phyloP scores from a whole-genome alignment of 257 asterid species.

The Solanum pimpinellifolium region DNA sequence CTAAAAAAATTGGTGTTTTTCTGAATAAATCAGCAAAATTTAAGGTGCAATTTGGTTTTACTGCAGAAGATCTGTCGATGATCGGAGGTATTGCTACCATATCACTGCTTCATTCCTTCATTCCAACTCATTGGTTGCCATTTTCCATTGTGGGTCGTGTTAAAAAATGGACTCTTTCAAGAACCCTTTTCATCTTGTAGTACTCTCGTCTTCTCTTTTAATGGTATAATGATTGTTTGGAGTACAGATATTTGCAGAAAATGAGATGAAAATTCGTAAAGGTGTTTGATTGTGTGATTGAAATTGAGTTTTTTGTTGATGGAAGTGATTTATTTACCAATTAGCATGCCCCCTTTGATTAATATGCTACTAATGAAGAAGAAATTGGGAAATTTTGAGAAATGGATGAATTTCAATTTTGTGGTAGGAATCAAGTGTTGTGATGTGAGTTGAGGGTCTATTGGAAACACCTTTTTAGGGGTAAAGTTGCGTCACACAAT shows the following conservation, averaged over 20 bases:
- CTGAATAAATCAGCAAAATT: not conserved
- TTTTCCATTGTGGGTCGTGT: no score
- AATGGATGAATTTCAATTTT: not conserved
- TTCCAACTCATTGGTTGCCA: no score
- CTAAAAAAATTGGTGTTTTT: not conserved
- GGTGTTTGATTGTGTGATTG: no score
- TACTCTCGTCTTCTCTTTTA: no score
- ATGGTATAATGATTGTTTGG: no score
- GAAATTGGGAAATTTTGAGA: not conserved
- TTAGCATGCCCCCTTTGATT: not conserved
- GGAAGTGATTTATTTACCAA: not conserved
- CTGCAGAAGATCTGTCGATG: slow-evolving; percentile 71
- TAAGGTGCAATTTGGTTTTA: slow-evolving; percentile 28
- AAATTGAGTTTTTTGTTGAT: no score
- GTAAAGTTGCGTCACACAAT: rapidly evolving
- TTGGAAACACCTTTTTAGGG: no score
- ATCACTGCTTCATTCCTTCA: no score
- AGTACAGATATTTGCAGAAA: no score
- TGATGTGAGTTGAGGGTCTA: not conserved
- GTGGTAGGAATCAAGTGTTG: not conserved
- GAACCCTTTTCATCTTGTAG: no score
- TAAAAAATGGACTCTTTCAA: no score
- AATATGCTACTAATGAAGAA: not conserved
- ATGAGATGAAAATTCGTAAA: no score
- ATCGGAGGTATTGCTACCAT: not conserved